A percentile compares a stretch with the other conserved stretches of the same genome.
Evolutionary conservation across 208 protist genomes (phyloP).

Genomic region (Leishmania martiniquensis): DNA sequence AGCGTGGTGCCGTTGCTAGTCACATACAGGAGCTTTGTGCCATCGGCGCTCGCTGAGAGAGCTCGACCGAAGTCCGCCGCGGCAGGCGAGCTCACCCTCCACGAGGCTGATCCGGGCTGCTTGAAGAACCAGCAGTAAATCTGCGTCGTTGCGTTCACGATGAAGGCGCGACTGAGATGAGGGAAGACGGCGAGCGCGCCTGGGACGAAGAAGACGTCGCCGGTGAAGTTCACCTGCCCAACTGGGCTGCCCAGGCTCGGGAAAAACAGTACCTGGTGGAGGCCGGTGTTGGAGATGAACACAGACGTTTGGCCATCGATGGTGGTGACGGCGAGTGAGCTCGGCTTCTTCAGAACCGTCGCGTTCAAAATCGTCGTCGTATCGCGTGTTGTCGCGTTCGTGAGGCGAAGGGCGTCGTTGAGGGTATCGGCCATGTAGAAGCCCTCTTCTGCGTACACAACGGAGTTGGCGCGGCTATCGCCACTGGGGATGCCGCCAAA

Average conservation of each 20-base stretch:
- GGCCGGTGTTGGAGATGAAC: conserved; percentile 53
- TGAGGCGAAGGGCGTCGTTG: conserved; percentile 61
- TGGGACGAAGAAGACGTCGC: neutral
- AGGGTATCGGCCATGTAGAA: conserved; percentile 58
- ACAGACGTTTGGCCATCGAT: conserved; percentile 9
- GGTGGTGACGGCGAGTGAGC: neutral
- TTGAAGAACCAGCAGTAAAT: conserved; percentile 12
- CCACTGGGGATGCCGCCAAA: conserved; percentile 39
- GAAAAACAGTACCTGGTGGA: conserved; percentile 37
- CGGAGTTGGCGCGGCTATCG: conserved; percentile 15
- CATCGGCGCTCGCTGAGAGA: conserved; percentile 18
- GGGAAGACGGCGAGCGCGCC: conserved; percentile 9
- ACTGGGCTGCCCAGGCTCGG: conserved; percentile 9
- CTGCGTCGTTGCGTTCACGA: conserved; percentile 7
- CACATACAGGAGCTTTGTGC: conserved; percentile 20
- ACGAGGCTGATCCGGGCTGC: neutral
- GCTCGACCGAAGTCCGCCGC: conserved; percentile 1
- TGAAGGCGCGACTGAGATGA: conserved; percentile 6
- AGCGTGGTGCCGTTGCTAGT: conserved; percentile 3
- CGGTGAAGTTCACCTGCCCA: conserved; percentile 5
- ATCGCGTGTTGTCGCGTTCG: conserved; percentile 25
- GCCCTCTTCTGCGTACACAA: conserved; percentile 22
- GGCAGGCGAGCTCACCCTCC: conserved; percentile 8
- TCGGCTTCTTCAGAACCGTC: neutral
- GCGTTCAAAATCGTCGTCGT: conserved; percentile 32